Evolutionary conservation across 306 rosid species (phyloP).

Genomic region (Echinosophora koreensis): DNA sequence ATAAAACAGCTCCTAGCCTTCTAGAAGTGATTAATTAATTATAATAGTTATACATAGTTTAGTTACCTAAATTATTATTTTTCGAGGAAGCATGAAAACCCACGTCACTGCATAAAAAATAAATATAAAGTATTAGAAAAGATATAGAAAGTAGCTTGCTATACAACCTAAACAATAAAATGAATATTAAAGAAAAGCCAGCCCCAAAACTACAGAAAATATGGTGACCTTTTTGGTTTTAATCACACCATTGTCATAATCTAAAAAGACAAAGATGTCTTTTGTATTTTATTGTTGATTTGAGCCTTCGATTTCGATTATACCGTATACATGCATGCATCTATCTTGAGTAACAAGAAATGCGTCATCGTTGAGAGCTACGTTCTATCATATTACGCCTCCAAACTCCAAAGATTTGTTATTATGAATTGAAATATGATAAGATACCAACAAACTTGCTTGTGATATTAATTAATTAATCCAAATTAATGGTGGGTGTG

Average conservation of each 20-base stretch:
- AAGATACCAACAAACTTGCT: slow-evolving; percentile 18
- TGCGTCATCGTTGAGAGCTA: slow-evolving; percentile 58
- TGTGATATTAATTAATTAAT: slow-evolving; percentile 12
- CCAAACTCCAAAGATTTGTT: slow-evolving; percentile 14
- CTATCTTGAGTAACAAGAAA: slow-evolving; percentile 44
- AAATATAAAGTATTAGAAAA: neutral
- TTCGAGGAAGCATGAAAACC: neutral
- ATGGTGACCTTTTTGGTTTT: slow-evolving; percentile 23
- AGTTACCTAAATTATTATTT: neutral
- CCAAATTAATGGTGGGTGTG: slow-evolving; percentile 24
- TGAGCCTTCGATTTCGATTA: slow-evolving; percentile 13
- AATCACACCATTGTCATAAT: neutral
- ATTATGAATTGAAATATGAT: slow-evolving; percentile 33
- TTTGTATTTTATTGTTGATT: slow-evolving; percentile 6
- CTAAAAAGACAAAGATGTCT: slow-evolving; percentile 20
- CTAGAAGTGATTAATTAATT: slow-evolving; percentile 38
- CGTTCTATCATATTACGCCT: slow-evolving; percentile 54
- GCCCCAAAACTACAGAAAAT: slow-evolving; percentile 22
- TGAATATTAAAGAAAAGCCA: neutral
- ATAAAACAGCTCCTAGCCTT: slow-evolving; percentile 34
- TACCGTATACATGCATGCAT: slow-evolving; percentile 46
- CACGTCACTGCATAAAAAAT: neutral
- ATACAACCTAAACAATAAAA: slow-evolving; percentile 44
- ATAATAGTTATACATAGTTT: neutral
- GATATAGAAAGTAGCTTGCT: slow-evolving; percentile 17